These are phyloP conservation scores for Paramecium octaurelia DNA, from an alignment of 73 alveolate genomes.

Conservation along the genomic window DNA sequence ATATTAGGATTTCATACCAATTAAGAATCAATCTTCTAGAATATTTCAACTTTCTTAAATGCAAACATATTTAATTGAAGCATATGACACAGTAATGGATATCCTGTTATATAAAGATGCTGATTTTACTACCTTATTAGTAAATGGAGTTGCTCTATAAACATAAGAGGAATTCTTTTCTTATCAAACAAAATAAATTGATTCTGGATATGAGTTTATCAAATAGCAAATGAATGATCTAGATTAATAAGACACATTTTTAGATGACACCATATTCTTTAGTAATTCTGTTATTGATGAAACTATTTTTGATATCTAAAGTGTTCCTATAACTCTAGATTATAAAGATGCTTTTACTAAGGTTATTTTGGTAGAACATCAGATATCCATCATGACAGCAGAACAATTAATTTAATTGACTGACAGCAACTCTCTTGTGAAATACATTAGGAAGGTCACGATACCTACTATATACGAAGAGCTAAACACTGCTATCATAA, in stretches of 20 bases:
- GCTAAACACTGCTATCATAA: background rate
- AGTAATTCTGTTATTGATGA: background rate
- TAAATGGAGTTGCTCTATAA: background rate
- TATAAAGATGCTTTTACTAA: constrained; percentile 28
- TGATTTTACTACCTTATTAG: background rate
- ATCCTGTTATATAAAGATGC: background rate
- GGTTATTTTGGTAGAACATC: background rate
- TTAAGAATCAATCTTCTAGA: background rate
- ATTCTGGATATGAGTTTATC: background rate
- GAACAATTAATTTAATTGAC: background rate
- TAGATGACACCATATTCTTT: background rate
- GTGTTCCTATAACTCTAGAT: background rate
- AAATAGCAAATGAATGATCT: background rate
- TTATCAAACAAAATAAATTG: background rate
- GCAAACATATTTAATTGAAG: constrained; percentile 18
- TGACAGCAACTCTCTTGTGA: background rate
- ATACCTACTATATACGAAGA: background rate
- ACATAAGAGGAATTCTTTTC: background rate
- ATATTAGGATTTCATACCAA: background rate
- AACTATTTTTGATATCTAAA: background rate
- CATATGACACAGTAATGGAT: constrained; percentile 38
- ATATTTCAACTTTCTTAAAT: background rate
- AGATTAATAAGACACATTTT: background rate
- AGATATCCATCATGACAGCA: background rate
- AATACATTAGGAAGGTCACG: background rate